These are phyloP conservation scores for Hypoxylon sp. DNA, from an alignment of 2,329 filamentous ascomycete species.

Conservation along the genomic window DNA sequence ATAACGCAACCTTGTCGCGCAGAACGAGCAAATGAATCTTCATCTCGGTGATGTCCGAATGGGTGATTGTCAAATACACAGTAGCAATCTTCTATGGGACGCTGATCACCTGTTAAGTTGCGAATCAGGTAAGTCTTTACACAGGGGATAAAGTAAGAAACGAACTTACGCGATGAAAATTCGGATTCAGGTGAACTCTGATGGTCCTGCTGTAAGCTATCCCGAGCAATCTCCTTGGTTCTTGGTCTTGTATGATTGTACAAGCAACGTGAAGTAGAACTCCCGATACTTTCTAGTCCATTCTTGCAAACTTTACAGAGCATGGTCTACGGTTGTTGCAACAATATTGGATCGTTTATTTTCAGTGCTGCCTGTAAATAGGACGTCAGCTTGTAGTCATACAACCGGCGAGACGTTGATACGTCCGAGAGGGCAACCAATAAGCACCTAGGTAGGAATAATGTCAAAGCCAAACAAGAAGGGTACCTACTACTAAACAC, in stretches of 20 bases:
- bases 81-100: not conserved
- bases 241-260: not conserved
- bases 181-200: not conserved
- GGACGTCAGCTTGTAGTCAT: not conserved
- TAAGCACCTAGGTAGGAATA: not conserved
- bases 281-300: conserved; percentile 17
- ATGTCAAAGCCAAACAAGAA: not conserved
- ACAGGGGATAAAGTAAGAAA: not conserved
- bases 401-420: not conserved
- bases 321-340: not conserved
- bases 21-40: conserved; percentile 17
- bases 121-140: not conserved
- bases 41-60: conserved; percentile 20
- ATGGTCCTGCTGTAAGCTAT: not conserved
- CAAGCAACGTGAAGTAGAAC: not conserved
- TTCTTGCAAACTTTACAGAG: conserved; percentile 23
- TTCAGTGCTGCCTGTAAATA: not conserved
- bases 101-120: not conserved
- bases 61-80: conserved; percentile 2
- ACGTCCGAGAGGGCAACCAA: not conserved
- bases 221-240: not conserved
- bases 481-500: not conserved
- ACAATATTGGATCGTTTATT: not conserved
- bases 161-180: not conserved
- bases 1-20: conserved; percentile 16